Conservation (phyloP, 306 rosid species). For the Mimosa pudica region DNA sequence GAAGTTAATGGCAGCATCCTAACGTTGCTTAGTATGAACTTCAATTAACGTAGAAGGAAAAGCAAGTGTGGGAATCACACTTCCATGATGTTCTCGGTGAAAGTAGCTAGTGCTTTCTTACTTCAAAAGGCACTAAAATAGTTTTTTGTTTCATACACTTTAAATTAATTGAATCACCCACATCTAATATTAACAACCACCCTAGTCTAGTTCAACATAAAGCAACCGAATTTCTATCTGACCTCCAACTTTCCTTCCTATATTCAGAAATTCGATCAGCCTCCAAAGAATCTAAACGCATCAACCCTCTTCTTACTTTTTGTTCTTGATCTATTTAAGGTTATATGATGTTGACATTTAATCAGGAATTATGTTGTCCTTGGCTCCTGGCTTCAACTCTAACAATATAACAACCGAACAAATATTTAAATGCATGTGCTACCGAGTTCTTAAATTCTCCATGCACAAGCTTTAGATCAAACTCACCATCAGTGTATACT, state of each 20-base stretch:
- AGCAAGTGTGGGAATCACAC: background rate
- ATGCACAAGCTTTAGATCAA: background rate
- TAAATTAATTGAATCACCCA: background rate
- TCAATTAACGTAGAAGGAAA: background rate
- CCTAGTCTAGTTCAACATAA: background rate
- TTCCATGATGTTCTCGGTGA: background rate
- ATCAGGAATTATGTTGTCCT: background rate
- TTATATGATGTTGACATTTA: background rate
- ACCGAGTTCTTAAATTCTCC: background rate
- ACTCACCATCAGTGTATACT: constrained; percentile 13
- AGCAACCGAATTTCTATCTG: background rate
- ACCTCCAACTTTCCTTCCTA: background rate
- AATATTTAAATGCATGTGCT: background rate
- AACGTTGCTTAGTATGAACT: background rate
- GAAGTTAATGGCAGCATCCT: background rate
- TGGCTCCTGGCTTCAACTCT: background rate
- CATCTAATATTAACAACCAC: background rate
- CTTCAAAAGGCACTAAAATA: background rate
- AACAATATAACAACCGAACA: background rate
- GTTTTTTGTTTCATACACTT: background rate
- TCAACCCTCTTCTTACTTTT: background rate
- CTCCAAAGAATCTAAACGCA: background rate
- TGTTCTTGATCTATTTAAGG: background rate
- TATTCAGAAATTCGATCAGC: background rate
- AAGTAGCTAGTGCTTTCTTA: background rate